A percentile compares a stretch with the other conserved stretches of the same genome.
These are phyloP conservation scores for Colletotrichum phormii DNA, from an alignment of 2,329 filamentous ascomycete species.

Conservation along the genomic window DNA sequence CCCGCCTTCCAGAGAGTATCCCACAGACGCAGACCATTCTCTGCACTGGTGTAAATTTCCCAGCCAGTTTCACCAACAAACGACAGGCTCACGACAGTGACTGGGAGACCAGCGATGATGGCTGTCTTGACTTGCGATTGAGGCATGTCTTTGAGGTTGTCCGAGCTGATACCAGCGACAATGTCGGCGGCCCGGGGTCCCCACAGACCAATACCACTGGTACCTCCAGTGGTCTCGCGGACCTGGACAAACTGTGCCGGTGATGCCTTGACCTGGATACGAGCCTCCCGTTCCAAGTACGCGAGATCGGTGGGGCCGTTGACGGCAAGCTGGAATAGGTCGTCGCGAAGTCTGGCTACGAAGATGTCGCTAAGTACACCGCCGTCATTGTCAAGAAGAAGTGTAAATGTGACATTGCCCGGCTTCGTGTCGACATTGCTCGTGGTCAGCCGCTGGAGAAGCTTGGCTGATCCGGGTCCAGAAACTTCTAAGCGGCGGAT, in stretches of 20 bases:
- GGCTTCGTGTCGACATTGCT: slow-evolving; percentile 58
- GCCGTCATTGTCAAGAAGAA: slow-evolving; percentile 65
- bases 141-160: slow-evolving; percentile 61
- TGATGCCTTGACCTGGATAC: slow-evolving; percentile 53
- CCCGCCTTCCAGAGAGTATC: slow-evolving; percentile 67
- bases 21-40: slow-evolving; percentile 69
- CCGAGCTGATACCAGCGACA: slow-evolving; percentile 55
- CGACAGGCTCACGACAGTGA: slow-evolving; percentile 66
- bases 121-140: slow-evolving; percentile 62
- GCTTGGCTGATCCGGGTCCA: slow-evolving; percentile 65
- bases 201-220: slow-evolving; percentile 73
- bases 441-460: slow-evolving; percentile 66
- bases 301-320: slow-evolving; percentile 66
- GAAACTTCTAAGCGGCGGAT: slow-evolving; percentile 68
- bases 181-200: slow-evolving; percentile 67
- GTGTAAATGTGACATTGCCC: slow-evolving; percentile 65
- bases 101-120: slow-evolving; percentile 65
- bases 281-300: slow-evolving; percentile 66
- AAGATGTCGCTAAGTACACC: slow-evolving; percentile 69
- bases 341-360: slow-evolving; percentile 61
- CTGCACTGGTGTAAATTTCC: slow-evolving; percentile 71
- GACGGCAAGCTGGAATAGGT: slow-evolving; percentile 66
- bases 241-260: slow-evolving; percentile 61
- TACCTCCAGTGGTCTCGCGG: slow-evolving; percentile 69
- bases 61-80: slow-evolving; percentile 72